phyloP scores from a whole-genome alignment of 2,329 filamentous ascomycete species.

The Incumbomyces delicatus region DNA sequence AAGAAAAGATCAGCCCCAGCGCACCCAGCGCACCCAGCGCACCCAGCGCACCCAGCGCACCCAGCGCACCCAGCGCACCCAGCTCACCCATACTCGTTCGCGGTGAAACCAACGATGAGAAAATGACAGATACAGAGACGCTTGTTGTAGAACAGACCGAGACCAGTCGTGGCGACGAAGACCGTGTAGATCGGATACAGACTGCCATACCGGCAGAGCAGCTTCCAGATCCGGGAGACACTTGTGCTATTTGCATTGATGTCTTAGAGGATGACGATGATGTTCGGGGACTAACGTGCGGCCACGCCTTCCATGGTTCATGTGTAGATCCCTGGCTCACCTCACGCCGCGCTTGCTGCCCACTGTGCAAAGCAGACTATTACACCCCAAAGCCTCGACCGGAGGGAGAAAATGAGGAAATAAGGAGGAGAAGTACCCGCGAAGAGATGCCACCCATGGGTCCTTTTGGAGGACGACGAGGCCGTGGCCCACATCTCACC shows the following conservation, averaged over 20 bases:
- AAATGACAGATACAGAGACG: constrained; percentile 16
- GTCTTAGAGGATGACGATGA: constrained; percentile 91
- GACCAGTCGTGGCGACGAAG: constrained; percentile 58
- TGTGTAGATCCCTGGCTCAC: constrained; percentile 97
- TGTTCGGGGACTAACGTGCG: constrained; percentile 83
- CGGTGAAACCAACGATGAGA: constrained; percentile 17
- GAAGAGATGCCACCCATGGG: constrained; percentile 20
- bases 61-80: constrained; percentile 8
- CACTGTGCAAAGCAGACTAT: constrained; percentile 95
- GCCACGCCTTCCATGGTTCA: constrained; percentile 94
- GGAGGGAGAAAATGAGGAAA: constrained; percentile 36
- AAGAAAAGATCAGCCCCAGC: constrained; percentile 9
- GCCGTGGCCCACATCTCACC: constrained; percentile 25
- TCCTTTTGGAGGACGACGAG: constrained; percentile 28
- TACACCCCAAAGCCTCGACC: constrained; percentile 85
- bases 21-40: not conserved
- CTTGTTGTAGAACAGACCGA: constrained; percentile 37
- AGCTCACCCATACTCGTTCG: too few species aligned
- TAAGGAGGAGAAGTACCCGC: constrained; percentile 8
- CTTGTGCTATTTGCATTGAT: constrained; percentile 94
- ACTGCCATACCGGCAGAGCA: constrained; percentile 73
- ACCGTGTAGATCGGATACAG: constrained; percentile 69
- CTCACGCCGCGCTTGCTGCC: constrained; percentile 85
- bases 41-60: not conserved
- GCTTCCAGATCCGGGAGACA: constrained; percentile 72